Base-by-base conservation (phyloP, 495 filamentous ascomycete species). In the Amniculicola lignicola region DNA sequence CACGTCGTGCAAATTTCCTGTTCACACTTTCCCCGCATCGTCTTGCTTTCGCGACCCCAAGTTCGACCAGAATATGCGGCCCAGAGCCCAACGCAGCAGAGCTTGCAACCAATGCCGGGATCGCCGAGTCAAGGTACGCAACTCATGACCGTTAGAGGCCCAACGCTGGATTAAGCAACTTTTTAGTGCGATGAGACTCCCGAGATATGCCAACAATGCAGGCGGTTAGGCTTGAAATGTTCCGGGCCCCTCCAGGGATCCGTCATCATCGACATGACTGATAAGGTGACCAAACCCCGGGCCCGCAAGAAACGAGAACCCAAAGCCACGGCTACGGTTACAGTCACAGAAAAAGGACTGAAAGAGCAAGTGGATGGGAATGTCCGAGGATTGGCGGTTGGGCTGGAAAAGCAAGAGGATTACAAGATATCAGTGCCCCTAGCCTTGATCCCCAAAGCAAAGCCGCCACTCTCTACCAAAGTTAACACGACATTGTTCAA, bases 201-300 rank as follows among this genome's bases (percentile, higher is more conserved):
- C 1, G 43, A 23, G 9, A 3, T 40, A 12, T 61, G 58, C 21
- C 51, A 55, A 24, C 58, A 56, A 49, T 61, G 58, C 40, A n/a
- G 29, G 14, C 42, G 58, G 37, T 45, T 61, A 11, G 44, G 51
- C 19, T 29, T 61, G 27, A 29, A 28, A 4, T 61, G 58, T 29
- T 50, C 43, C 18, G 58, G 58, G 18, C 51, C 58, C 5, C 7
- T 55, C 6, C 57, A 54, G 18, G 51, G 58, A 21, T 61, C 51
- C 27, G 45, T 61, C 21, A 61, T 61, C 25, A 61, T 61, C 22
- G 51, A 61, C 36, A 61, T 61, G 58, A 61, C 58, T 2, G 58
- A 61, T 10, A 53, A 36, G 45, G 51, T 61, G 7, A 45, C 51
- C 5, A 61, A 56, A 42, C 58, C 51, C 2, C 51, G 58, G 9